Conservation (phyloP, 1,284 basidiomycete genomes). For the Marasmius oreades region DNA sequence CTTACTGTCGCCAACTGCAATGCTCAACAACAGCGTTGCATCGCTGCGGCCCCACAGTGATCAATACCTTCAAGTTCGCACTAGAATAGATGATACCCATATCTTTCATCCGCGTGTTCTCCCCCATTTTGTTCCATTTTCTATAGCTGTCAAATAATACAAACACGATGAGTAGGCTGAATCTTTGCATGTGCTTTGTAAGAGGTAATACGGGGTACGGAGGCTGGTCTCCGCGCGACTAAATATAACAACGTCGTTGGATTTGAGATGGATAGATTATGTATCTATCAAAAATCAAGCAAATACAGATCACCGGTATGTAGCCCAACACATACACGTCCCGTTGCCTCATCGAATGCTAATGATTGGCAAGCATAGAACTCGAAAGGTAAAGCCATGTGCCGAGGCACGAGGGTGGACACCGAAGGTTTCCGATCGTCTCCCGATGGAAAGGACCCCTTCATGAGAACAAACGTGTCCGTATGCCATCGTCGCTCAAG, state of each 20-base stretch:
- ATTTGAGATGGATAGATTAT: too few relatives aligned
- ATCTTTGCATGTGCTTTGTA: not conserved
- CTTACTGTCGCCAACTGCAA: too few relatives aligned
- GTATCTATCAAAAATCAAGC: slow-evolving; percentile 37
- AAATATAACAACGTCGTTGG: too few relatives aligned
- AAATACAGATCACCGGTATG: slow-evolving; percentile 48
- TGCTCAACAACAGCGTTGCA: too few relatives aligned
- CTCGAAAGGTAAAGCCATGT: slow-evolving; percentile 45
- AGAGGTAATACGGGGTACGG: too few relatives aligned
- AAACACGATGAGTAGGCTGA: slow-evolving; percentile 1
- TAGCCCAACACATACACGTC: slow-evolving; percentile 44
- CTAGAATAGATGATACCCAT: not conserved
- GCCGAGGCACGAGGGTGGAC: slow-evolving; percentile 34
- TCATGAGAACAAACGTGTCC: slow-evolving; percentile 45
- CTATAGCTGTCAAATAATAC: slow-evolving; percentile 6
- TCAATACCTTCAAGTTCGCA: slow-evolving; percentile 2
- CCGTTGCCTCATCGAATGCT: slow-evolving; percentile 48
- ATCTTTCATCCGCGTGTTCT: not conserved
- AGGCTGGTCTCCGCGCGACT: too few relatives aligned
- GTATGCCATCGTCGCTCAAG: slow-evolving; percentile 47
- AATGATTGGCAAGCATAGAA: slow-evolving; percentile 39
- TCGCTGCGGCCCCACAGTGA: slow-evolving; percentile 16
- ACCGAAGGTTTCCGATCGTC: slow-evolving; percentile 22
- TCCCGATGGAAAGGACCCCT: slow-evolving; percentile 32
- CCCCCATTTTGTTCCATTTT: slow-evolving; percentile 4